These are phyloP conservation scores for Polysphondylium violaceum DNA, from an alignment of 78 protist genomes.

Conservation along the genomic window DNA sequence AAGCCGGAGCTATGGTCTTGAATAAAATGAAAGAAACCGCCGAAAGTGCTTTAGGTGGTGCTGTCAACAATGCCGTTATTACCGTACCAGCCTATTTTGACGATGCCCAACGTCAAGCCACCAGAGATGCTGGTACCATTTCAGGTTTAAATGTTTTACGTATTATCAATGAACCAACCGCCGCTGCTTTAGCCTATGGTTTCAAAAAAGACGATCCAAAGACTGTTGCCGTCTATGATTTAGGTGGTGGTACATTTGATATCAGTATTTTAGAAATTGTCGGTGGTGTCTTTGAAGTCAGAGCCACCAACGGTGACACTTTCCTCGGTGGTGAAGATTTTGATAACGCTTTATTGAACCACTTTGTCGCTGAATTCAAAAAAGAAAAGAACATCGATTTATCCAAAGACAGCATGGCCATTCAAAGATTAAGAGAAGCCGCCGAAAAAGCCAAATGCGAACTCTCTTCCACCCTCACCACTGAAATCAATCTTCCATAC, in stretches of 20 bases:
- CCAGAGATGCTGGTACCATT: conserved; percentile 95
- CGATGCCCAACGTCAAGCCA: conserved; percentile 94
- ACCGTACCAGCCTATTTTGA: conserved; percentile 97
- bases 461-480: conserved; percentile 93
- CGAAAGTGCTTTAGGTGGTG: conserved; percentile 89
- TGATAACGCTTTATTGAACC: conserved; percentile 87
- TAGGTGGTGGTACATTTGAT: conserved; percentile 99
- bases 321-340: conserved; percentile 99
- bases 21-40: conserved; percentile 99
- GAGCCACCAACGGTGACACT: conserved; percentile 98
- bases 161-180: conserved; percentile 99
- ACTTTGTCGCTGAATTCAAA: conserved; percentile 93
- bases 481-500: conserved; percentile 98
- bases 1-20: conserved; percentile 98
- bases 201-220: conserved; percentile 86
- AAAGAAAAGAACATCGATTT: conserved; percentile 89
- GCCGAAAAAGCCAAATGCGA: conserved; percentile 99
- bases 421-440: conserved; percentile 98
- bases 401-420: conserved; percentile 91
- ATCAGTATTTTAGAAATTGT: conserved; percentile 97
- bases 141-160: conserved; percentile 95
- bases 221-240: conserved; percentile 96
- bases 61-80: conserved; percentile 95
- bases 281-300: conserved; percentile 99
- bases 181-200: conserved; percentile 96